Conservation (phyloP, 768 basidiomycete genomes). For the Tubosaeta brunneosetosa region DNA sequence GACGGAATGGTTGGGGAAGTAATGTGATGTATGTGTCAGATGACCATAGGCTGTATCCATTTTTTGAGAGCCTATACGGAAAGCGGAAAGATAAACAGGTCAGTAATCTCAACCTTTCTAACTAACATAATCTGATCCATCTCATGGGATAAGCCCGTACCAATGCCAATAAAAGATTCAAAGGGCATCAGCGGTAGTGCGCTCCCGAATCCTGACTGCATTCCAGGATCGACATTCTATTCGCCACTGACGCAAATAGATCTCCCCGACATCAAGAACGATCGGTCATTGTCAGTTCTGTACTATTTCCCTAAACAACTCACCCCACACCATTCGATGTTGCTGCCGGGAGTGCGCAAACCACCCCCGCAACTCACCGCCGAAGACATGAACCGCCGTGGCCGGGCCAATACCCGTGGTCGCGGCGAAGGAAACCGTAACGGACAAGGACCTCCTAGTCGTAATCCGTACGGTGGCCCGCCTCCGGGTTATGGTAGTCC, state of each 20-base stretch:
- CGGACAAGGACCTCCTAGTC: conserved; percentile 24
- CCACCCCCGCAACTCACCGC: conserved; percentile 57
- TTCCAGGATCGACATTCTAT: conserved; percentile 89
- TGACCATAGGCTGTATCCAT: conserved; percentile 81
- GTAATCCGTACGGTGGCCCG: conserved; percentile 20
- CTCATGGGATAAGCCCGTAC: conserved; percentile 53
- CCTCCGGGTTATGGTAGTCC: conserved; percentile 8
- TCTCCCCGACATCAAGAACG: conserved; percentile 78
- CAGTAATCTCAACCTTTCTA: conserved; percentile 23
- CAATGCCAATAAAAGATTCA: conserved; percentile 63
- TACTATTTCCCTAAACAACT: conserved; percentile 90
- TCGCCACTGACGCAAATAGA: conserved; percentile 59
- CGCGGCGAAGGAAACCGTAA: conserved; percentile 38
- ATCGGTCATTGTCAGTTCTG: conserved; percentile 79
- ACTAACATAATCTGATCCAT: conserved; percentile 12
- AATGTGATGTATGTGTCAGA: conserved; percentile 80
- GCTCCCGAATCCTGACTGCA: conserved; percentile 78
- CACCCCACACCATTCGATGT: conserved; percentile 76
- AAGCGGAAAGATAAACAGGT: conserved; percentile 80
- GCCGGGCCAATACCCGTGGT: conserved; percentile 47
- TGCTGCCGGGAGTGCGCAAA: conserved; percentile 69
- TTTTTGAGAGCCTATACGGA: conserved; percentile 84
- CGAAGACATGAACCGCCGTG: conserved; percentile 64
- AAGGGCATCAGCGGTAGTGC: conserved; percentile 78
- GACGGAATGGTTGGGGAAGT: conserved; percentile 81